These are phyloP conservation scores for Leucosporidium creatinivorum DNA, from an alignment of 768 basidiomycete species.

Conservation along the genomic window DNA sequence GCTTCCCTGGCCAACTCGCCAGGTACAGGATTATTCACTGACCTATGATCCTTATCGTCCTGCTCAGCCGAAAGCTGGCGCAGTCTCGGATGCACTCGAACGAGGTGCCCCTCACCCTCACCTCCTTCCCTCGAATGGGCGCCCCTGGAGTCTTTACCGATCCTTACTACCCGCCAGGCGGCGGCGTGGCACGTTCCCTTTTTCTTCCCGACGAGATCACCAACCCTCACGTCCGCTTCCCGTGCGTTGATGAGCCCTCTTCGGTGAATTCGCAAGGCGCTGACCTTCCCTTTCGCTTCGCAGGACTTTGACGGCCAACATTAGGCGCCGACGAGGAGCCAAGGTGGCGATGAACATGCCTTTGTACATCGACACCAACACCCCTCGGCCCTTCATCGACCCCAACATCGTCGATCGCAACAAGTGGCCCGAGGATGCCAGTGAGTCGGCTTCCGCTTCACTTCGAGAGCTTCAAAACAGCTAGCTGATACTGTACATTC, in stretches of 20 bases:
- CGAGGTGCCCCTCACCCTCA: constrained; percentile 85
- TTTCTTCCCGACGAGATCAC: constrained; percentile 94
- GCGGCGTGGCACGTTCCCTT: constrained; percentile 80
- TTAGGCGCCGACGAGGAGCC: constrained; percentile 76
- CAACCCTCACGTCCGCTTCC: constrained; percentile 95
- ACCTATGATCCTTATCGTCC: not conserved
- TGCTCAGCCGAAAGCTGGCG: constrained; percentile 68
- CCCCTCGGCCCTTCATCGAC: constrained; percentile 82
- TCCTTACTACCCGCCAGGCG: constrained; percentile 71
- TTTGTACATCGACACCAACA: constrained; percentile 77
- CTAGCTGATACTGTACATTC: constrained; percentile 14
- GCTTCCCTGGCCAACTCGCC: constrained; percentile 20
- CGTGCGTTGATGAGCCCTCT: constrained; percentile 55
- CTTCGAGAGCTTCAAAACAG: not conserved
- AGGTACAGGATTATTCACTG: not conserved
- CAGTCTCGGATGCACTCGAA: constrained; percentile 72
- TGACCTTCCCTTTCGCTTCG: not conserved
- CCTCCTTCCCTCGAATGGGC: constrained; percentile 90
- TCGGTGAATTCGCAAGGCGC: not conserved
- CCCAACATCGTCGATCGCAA: constrained; percentile 78
- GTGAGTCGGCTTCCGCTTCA: constrained; percentile 46
- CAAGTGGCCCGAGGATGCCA: constrained; percentile 75
- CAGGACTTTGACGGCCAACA: constrained; percentile 96
- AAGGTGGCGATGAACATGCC: constrained; percentile 95
- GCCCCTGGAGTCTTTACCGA: constrained; percentile 85